Evolutionary conservation across 257 asterid genomes (phyloP).

Genomic region (Penstemon eatonii): DNA sequence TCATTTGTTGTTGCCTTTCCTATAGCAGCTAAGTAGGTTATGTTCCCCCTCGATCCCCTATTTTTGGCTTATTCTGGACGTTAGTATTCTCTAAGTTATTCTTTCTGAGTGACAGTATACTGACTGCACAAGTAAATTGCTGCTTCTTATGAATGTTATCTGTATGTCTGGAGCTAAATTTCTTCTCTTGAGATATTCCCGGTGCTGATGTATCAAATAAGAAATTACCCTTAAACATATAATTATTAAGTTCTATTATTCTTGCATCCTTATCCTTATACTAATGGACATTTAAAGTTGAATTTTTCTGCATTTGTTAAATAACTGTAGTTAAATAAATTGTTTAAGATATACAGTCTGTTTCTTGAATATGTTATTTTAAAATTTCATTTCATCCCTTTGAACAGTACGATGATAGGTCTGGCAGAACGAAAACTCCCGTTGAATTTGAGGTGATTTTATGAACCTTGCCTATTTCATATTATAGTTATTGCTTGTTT

Average conservation of each 20-base stretch:
- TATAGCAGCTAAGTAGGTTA: too few species aligned
- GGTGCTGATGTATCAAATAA: slow-evolving; percentile 1
- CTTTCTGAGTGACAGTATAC: background rate
- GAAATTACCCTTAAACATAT: too few species aligned
- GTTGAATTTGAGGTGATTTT: slow-evolving; percentile 60
- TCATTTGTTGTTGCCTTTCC: background rate
- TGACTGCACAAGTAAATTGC: background rate
- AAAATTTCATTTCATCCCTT: slow-evolving; percentile 16
- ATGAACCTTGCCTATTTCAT: slow-evolving; percentile 12
- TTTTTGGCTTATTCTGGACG: background rate
- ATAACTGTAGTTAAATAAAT: slow-evolving; percentile 1
- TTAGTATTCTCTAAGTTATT: background rate
- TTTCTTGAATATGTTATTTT: slow-evolving; percentile 11
- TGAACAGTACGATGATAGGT: slow-evolving; percentile 68
- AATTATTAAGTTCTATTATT: background rate
- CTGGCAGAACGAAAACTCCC: slow-evolving; percentile 62
- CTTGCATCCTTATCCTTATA: background rate
- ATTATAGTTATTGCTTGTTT: background rate
- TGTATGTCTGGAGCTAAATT: background rate
- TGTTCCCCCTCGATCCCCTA: too few species aligned
- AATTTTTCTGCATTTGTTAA: background rate
- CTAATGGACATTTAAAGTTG: background rate
- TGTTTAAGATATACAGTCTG: background rate
- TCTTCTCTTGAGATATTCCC: slow-evolving; percentile 10
- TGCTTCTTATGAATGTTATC: background rate